Evolutionary conservation across 2,329 filamentous ascomycete genomes (phyloP).

Genomic region (Podosphaera xanthii): DNA sequence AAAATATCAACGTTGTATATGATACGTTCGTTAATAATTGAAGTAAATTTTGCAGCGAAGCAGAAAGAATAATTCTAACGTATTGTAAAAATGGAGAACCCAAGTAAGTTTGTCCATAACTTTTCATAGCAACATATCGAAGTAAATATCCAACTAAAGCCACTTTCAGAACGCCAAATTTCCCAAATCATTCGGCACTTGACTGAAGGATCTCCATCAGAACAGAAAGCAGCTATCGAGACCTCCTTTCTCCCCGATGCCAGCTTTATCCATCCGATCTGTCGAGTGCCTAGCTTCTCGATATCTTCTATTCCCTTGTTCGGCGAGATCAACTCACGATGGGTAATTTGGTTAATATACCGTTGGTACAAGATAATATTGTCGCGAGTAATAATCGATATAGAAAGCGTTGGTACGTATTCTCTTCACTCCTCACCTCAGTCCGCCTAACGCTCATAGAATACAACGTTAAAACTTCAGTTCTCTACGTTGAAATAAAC

Average conservation of each 20-base stretch:
- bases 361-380: conserved; percentile 70
- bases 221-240: conserved; percentile 42
- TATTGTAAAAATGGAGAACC: not conserved
- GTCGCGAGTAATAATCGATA: conserved; percentile 42
- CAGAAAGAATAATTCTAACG: no score
- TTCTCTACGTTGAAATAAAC: conserved; percentile 50
- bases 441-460: conserved; percentile 22
- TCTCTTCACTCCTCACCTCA: not conserved
- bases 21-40: no score
- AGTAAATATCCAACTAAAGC: not conserved
- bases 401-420: conserved; percentile 32
- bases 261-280: conserved; percentile 59
- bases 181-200: conserved; percentile 41
- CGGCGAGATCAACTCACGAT: conserved; percentile 34
- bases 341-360: conserved; percentile 46
- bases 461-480: conserved; percentile 39
- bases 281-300: conserved; percentile 36
- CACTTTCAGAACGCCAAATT: conserved; percentile 31
- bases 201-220: conserved; percentile 38
- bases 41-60: no score
- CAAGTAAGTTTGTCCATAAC: not conserved
- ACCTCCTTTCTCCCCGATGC: conserved; percentile 53
- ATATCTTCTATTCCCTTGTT: conserved; percentile 21
- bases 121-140: no score
- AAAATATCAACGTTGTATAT: no score